These are phyloP conservation scores for Alternaria hordeiaustralica DNA, from an alignment of 2,329 filamentous ascomycete species.

Conservation along the genomic window DNA sequence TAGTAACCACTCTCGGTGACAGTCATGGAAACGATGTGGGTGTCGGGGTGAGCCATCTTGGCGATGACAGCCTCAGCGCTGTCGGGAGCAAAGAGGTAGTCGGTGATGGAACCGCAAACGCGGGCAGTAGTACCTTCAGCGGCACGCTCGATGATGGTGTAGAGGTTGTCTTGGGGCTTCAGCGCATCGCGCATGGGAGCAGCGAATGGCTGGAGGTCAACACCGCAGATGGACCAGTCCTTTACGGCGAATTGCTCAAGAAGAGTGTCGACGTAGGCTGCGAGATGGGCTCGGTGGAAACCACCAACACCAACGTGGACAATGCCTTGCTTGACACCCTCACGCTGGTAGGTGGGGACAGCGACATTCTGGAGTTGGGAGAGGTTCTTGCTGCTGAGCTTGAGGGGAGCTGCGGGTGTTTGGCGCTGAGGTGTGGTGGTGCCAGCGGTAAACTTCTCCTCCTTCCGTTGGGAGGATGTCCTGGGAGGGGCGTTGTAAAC, in stretches of 20 bases:
- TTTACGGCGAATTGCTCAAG: slow-evolving; percentile 33
- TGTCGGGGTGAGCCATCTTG: slow-evolving; percentile 39
- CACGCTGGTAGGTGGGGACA: slow-evolving; percentile 31
- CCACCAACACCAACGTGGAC: slow-evolving; percentile 39
- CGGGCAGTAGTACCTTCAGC: slow-evolving; percentile 30
- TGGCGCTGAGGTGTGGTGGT: background rate
- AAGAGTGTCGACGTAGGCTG: slow-evolving; percentile 35
- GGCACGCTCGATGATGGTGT: slow-evolving; percentile 37
- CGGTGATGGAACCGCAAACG: slow-evolving; percentile 35
- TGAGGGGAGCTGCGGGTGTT: slow-evolving; percentile 3
- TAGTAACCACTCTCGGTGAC: slow-evolving; percentile 41
- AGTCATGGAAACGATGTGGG: slow-evolving; percentile 40
- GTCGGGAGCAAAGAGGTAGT: slow-evolving; percentile 38
- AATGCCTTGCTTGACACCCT: slow-evolving; percentile 36
- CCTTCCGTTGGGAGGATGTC: slow-evolving; percentile 5
- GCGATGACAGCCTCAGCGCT: slow-evolving; percentile 37
- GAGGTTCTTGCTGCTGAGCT: slow-evolving; percentile 31
- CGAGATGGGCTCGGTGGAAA: slow-evolving; percentile 38
- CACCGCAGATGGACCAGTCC: slow-evolving; percentile 40
- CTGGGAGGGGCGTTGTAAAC: slow-evolving; percentile 13
- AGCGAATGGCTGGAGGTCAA: slow-evolving; percentile 36
- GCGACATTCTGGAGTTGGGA: slow-evolving; percentile 27
- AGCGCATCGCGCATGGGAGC: slow-evolving; percentile 35
- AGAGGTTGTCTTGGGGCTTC: slow-evolving; percentile 33
- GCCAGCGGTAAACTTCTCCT: slow-evolving; percentile 5